Evolutionary conservation across 768 basidiomycete genomes (phyloP), one percentile per base, ranked within the genome.

Genomic region (Mycena belliarum): DNA sequence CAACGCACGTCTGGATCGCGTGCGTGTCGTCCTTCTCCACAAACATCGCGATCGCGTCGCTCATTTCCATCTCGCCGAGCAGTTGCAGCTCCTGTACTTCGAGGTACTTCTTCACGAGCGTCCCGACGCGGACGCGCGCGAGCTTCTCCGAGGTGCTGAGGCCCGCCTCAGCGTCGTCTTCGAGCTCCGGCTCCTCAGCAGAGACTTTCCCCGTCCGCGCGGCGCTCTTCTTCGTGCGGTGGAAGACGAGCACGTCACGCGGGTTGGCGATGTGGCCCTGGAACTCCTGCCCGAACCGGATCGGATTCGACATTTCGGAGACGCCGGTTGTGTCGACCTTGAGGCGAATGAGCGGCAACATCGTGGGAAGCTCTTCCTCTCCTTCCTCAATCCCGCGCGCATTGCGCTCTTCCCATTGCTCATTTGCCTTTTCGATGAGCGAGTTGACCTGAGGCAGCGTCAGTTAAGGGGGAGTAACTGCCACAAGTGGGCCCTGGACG

Each of bases 1-100:
- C 1, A n/a, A 82, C 89, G 63, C 63, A 95, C 94, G 77, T 82
- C 63, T 87, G 83, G 68, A 99, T 96, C 10, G 96, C 93, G 76
- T 95, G 91, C 26, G 84, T 86, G 71, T 97, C 95, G 67, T 98
- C 96, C 79, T 99, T 99, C 72, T 98, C 95, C 57, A 99, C 95
- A 73, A 91, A 98, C 72, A 88, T 81, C 76, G 92, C 88, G 50
- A 99, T 95, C 7, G 97, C 97, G 69, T 95, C 91, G 38, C 87
- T 88, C 89, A 99, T 91, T 24, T 89, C 94, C 40, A 80, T 79
- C 74, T 97, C 95, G 1, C 90, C 92, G 18, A 98, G 75, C 49
- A 98, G 74, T 75, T 97, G 94, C 67, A 98, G 74, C 70, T 95
- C 92, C 75, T 98, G 97, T 48, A 93, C 95, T 8, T 86, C 79